A percentile compares a stretch with the other conserved stretches of the same genome.
These are phyloP conservation scores for Arabidopsis thaliana DNA, from an alignment of 345 rosid species.

Conservation along the genomic window TAIR10.1 NC_003074.8:22647501-22648000, in stretches of 20 bases:
- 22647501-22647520: background rate
- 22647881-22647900: background rate
- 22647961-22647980: background rate
- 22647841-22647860: background rate
- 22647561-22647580: background rate
- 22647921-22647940: background rate
- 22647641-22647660: background rate
- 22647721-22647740: background rate
- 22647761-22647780: background rate
- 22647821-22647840: background rate
- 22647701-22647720: background rate
- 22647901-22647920: background rate
- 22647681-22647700: background rate
- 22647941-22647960: conserved; percentile 3
- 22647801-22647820: background rate
- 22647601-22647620: background rate
- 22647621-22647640: background rate
- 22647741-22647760: background rate
- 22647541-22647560: background rate
- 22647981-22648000: background rate
- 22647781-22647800: background rate
- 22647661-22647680: background rate
- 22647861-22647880: background rate
- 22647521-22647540: background rate
- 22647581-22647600: background rate